These are phyloP conservation scores for Hypoxylon fuscum DNA, from an alignment of 495 filamentous ascomycete species.

Conservation along the genomic window DNA sequence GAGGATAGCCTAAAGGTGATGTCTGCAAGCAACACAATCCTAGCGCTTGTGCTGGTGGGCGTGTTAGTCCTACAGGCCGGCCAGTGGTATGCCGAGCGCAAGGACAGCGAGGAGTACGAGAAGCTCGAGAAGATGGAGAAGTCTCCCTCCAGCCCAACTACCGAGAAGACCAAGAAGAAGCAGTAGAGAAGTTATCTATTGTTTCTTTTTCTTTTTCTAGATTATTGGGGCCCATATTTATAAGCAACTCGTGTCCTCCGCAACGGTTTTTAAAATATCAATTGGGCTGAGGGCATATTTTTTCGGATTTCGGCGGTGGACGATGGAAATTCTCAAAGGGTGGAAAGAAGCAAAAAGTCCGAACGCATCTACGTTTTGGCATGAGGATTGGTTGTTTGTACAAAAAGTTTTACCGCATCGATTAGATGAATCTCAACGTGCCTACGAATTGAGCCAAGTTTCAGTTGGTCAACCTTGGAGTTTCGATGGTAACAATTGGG, in stretches of 20 bases:
- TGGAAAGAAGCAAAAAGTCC: background rate
- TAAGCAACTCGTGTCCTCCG: no score
- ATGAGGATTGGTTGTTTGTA: slow-evolving; percentile 6
- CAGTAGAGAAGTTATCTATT: slow-evolving; percentile 34
- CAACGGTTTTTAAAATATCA: no score
- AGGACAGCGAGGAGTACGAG: slow-evolving; percentile 83
- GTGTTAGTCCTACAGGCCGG: slow-evolving; percentile 94
- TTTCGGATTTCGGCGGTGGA: no score
- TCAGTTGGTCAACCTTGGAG: background rate
- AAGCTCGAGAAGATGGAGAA: slow-evolving; percentile 61
- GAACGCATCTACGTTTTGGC: background rate
- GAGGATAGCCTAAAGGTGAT: slow-evolving; percentile 91
- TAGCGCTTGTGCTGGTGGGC: slow-evolving; percentile 89
- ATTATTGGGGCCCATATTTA: background rate
- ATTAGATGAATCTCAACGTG: slow-evolving; percentile 11
- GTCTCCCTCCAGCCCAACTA: slow-evolving; percentile 30
- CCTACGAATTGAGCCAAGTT: slow-evolving; percentile 2
- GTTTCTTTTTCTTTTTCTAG: background rate
- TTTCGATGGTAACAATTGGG: background rate
- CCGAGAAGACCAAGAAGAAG: slow-evolving; percentile 50
- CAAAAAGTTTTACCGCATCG: slow-evolving; percentile 7
- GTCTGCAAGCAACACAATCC: slow-evolving; percentile 94
- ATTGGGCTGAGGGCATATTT: no score
- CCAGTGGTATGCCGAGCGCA: slow-evolving; percentile 97
- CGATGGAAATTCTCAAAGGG: background rate